Conservation (phyloP, 768 basidiomycete species). For the Mycena haematopus region DNA sequence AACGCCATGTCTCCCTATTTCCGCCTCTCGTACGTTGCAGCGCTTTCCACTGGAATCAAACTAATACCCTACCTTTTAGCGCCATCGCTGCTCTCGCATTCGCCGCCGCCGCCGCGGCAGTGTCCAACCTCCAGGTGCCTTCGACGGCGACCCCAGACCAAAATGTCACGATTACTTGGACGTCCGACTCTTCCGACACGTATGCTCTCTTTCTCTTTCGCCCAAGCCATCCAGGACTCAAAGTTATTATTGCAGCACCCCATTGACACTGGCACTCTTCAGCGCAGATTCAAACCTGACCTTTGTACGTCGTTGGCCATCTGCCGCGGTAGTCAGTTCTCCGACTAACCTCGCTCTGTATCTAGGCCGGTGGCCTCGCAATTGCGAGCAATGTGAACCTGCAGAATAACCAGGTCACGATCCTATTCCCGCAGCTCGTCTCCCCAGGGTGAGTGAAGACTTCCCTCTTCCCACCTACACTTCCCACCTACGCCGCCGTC, state of each 20-base stretch:
- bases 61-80: background rate
- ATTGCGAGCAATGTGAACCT: background rate
- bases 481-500: background rate
- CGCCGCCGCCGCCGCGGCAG: background rate
- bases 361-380: background rate
- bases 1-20: constrained; percentile 6
- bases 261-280: constrained; percentile 19
- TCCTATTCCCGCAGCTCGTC: background rate
- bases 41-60: background rate
- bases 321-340: too few species aligned
- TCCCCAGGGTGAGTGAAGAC: constrained; percentile 1
- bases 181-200: constrained; percentile 22
- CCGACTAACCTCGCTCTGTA: background rate
- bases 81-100: constrained; percentile 10
- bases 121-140: constrained; percentile 15
- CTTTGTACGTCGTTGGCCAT: background rate
- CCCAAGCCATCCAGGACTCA: background rate
- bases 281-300: constrained; percentile 6
- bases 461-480: background rate
- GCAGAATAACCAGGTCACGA: background rate
- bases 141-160: background rate
- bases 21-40: background rate
- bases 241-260: background rate
- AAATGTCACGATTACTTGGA: constrained; percentile 23
- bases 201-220: constrained; percentile 5